A percentile compares a stretch with the other conserved stretches of the same genome.
These are phyloP conservation scores for Remersonia thermophila DNA, from an alignment of 2,329 filamentous ascomycete genomes.

Conservation along the genomic window DNA sequence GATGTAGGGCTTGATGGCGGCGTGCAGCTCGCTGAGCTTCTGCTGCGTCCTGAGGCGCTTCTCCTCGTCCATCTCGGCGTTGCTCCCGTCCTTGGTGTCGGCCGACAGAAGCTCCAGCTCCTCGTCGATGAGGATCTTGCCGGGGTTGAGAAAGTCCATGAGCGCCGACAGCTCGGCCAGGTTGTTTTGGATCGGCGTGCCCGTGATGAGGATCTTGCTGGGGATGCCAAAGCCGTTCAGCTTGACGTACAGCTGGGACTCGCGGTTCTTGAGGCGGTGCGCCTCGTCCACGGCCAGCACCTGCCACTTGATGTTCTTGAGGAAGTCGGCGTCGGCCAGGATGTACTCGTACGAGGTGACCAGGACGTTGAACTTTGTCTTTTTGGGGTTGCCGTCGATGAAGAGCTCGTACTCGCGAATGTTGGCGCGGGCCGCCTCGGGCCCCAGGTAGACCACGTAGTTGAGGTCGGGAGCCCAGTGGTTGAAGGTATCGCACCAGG, in stretches of 20 bases:
- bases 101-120: conserved; percentile 65
- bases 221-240: conserved; percentile 78
- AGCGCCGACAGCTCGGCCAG: conserved; percentile 82
- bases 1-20: conserved; percentile 85
- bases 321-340: conserved; percentile 68
- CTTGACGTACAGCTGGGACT: conserved; percentile 83
- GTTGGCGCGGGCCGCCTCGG: conserved; percentile 70
- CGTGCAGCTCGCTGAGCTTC: conserved; percentile 77
- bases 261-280: conserved; percentile 89
- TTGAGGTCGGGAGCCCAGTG: conserved; percentile 92
- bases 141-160: conserved; percentile 95
- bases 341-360: conserved; percentile 98
- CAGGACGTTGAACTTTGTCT: conserved; percentile 93
- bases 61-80: conserved; percentile 23
- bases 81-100: conserved; percentile 19
- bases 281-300: conserved; percentile 94
- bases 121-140: conserved; percentile 78
- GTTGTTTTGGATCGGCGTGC: conserved; percentile 95
- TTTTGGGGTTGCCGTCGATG: conserved; percentile 71
- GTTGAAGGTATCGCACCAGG: conserved; percentile 97
- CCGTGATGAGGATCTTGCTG: conserved; percentile 84
- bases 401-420: conserved; percentile 87
- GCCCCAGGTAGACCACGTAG: conserved; percentile 92
- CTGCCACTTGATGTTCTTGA: conserved; percentile 92
- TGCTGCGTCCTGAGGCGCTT: conserved; percentile 65